Evolutionary conservation across 495 filamentous ascomycete genomes (phyloP).

Genomic region (Xylaria cubensis): DNA sequence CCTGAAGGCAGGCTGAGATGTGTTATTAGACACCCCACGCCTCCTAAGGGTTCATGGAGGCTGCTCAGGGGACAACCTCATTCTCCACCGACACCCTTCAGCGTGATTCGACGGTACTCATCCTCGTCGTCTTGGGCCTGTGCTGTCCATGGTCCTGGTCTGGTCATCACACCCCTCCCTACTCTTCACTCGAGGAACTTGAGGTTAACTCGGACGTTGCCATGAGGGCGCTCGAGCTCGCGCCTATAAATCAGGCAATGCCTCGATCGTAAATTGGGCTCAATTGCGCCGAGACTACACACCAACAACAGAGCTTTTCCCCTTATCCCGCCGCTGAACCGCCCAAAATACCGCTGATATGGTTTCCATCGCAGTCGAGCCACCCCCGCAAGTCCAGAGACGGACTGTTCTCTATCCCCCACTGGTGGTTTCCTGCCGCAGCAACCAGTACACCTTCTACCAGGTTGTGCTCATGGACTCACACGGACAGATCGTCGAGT

Average conservation of each 20-base stretch:
- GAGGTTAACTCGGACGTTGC: not conserved
- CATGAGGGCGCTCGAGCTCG: not conserved
- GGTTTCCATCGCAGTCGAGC: conserved; percentile 20
- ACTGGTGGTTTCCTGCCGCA: conserved; percentile 19
- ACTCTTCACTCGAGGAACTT: not conserved
- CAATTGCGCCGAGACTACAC: not conserved
- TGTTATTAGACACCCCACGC: conserved; percentile 18
- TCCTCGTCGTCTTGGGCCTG: conserved; percentile 16
- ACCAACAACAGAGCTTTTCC: not conserved
- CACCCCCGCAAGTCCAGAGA: conserved; percentile 18
- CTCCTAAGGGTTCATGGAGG: not conserved
- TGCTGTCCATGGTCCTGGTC: not conserved
- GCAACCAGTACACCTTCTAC: conserved; percentile 11
- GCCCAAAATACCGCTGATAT: not conserved
- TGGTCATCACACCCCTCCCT: not conserved
- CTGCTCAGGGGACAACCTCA: conserved; percentile 17
- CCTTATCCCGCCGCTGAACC: not conserved
- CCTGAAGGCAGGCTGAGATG: conserved; percentile 18
- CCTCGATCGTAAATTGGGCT: not conserved
- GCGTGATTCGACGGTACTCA: conserved; percentile 23
- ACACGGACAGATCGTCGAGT: not conserved
- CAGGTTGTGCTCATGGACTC: conserved; percentile 17
- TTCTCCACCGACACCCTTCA: conserved; percentile 25
- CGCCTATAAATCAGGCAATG: conserved; percentile 19
- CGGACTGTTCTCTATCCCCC: conserved; percentile 22